These are phyloP conservation scores for Alternaria sp. DNA, from an alignment of 2,329 filamentous ascomycete species.

Conservation along the genomic window DNA sequence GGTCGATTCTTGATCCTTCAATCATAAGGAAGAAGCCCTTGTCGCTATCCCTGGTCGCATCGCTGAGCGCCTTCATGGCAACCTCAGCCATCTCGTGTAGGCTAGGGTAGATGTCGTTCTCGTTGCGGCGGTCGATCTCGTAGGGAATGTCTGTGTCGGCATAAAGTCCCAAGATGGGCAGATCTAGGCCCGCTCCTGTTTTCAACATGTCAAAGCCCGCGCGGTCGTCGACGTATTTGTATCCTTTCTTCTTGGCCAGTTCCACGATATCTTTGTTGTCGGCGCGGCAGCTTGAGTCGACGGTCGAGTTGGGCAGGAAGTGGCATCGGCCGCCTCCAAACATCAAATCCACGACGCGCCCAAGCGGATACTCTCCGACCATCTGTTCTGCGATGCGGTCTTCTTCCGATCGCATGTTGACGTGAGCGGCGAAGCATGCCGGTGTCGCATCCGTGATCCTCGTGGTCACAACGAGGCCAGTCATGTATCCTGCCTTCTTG, in stretches of 20 bases:
- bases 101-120: slow-evolving; percentile 82
- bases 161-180: slow-evolving; percentile 87
- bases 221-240: slow-evolving; percentile 76
- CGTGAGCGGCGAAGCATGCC: slow-evolving; percentile 92
- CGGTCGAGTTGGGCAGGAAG: slow-evolving; percentile 81
- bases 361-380: slow-evolving; percentile 84
- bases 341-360: slow-evolving; percentile 88
- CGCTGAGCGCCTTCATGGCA: slow-evolving; percentile 78
- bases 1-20: slow-evolving; percentile 93
- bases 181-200: slow-evolving; percentile 68
- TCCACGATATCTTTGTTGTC: slow-evolving; percentile 79
- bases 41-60: slow-evolving; percentile 81
- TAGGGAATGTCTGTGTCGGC: slow-evolving; percentile 85
- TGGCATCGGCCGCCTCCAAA: slow-evolving; percentile 92
- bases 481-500: slow-evolving; percentile 88
- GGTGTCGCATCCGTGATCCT: slow-evolving; percentile 95
- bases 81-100: slow-evolving; percentile 89
- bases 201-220: slow-evolving; percentile 77
- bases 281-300: slow-evolving; percentile 75
- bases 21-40: slow-evolving; percentile 99
- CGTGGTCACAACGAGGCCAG: slow-evolving; percentile 93
- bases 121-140: slow-evolving; percentile 84
- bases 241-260: slow-evolving; percentile 78
- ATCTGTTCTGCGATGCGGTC: slow-evolving; percentile 93
- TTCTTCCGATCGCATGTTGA: slow-evolving; percentile 77